A percentile compares a stretch with the other conserved stretches of the same genome.
Conservation (phyloP, 768 basidiomycete species). For the Leccinum subtestaceum region DNA sequence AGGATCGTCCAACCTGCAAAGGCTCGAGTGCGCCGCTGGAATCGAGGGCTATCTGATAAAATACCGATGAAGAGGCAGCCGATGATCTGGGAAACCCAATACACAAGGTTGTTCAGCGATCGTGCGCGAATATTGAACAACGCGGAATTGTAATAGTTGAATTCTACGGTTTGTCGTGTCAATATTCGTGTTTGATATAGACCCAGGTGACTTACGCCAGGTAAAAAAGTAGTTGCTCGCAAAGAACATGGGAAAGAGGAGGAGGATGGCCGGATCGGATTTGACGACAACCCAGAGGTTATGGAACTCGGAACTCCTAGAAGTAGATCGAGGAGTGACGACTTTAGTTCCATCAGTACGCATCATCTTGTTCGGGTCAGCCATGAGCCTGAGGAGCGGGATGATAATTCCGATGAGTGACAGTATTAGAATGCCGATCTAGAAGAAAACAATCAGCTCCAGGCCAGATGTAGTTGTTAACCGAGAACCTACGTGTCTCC, state of each 20-base stretch:
- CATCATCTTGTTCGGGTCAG: conserved; percentile 64
- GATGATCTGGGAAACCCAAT: conserved; percentile 73
- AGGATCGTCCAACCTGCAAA: conserved; percentile 64
- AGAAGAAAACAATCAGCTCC: neutral
- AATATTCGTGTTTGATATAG: neutral
- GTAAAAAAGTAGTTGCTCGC: conserved; percentile 82
- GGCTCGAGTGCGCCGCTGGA: conserved; percentile 63
- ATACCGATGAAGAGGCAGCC: conserved; percentile 35
- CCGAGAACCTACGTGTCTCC: conserved; percentile 58
- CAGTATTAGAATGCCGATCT: conserved; percentile 55
- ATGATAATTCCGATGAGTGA: conserved; percentile 63
- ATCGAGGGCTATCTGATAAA: conserved; percentile 53
- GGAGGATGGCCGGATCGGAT: conserved; percentile 66
- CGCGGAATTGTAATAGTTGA: conserved; percentile 73
- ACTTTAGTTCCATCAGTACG: conserved; percentile 72
- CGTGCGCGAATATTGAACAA: conserved; percentile 76
- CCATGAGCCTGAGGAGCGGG: conserved; percentile 55
- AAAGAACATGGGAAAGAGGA: conserved; percentile 82
- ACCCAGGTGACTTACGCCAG: conserved; percentile 50
- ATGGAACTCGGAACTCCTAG: conserved; percentile 70
- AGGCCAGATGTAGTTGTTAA: neutral
- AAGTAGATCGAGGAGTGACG: conserved; percentile 56
- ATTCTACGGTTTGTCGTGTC: conserved; percentile 43
- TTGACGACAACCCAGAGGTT: conserved; percentile 65
- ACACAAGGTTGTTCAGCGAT: conserved; percentile 73